Evolutionary conservation across 2,329 filamentous ascomycete species (phyloP).

Genomic region (Microdochium bolleyi): DNA sequence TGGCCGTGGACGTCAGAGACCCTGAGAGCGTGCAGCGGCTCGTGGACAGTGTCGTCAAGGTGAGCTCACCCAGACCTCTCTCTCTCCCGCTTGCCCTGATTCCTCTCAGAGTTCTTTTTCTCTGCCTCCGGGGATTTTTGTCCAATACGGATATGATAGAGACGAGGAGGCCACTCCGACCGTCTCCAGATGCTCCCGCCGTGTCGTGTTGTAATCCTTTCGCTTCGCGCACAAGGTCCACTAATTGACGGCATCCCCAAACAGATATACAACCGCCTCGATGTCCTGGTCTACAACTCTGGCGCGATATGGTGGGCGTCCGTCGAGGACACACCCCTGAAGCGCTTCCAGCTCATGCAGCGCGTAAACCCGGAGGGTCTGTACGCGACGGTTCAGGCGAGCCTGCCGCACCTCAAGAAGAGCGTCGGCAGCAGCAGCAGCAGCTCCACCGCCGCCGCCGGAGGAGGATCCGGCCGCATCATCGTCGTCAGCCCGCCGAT

Average conservation of each 20-base stretch:
- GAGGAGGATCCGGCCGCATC: conserved; percentile 48
- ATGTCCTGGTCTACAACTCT: conserved; percentile 74
- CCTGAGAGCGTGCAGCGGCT: conserved; percentile 52
- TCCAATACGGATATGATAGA: too few species aligned
- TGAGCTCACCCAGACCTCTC: too few species aligned
- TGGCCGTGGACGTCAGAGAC: conserved; percentile 64
- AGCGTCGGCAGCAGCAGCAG: background rate
- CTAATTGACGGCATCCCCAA: too few species aligned
- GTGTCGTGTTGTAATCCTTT: too few species aligned
- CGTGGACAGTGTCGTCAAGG: conserved; percentile 46
- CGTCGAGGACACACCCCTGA: conserved; percentile 63
- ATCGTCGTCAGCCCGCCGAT: conserved; percentile 79
- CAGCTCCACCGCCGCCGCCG: background rate
- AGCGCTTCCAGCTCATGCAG: conserved; percentile 74
- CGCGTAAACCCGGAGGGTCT: conserved; percentile 67
- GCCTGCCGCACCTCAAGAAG: conserved; percentile 55
- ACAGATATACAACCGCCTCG: conserved; percentile 53
- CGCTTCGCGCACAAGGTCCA: too few species aligned
- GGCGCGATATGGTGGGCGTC: conserved; percentile 82
- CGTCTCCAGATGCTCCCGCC: too few species aligned
- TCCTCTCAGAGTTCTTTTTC: background rate
- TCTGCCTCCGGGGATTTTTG: too few species aligned
- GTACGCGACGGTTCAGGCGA: conserved; percentile 63
- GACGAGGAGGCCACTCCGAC: too few species aligned
- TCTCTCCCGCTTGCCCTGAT: background rate